Base-by-base conservation (phyloP, 192 early-diverging fungal species). In the Umbelopsis vinacea region DNA sequence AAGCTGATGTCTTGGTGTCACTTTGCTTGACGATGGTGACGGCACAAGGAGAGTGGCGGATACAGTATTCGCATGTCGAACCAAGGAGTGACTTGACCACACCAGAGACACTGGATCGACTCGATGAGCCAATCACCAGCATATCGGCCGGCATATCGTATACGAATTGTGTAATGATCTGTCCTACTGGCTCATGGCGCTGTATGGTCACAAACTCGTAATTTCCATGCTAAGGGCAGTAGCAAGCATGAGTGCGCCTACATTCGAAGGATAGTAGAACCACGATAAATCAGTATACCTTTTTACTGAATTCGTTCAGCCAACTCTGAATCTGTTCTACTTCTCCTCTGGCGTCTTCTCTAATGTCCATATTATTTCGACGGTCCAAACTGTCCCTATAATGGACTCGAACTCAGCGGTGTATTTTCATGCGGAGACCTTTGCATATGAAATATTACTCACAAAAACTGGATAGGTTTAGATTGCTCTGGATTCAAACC, bases 21-120 rank as follows among this genome's bases (percentile, higher is more conserved):
- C 12, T 37, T 63, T 63, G 57, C n/a, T 63, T 63, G 57, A 63
- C 14, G 33, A 63, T 35, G 15, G 29, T 63, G 5, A 63, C 57
- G 11, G 57, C 35, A 29, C 57, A 63, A 29, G 57, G 57, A 2
- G 57, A 26, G 33, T 63, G 57, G 2, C 57, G 57, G 17, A 63
- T 17, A 8, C 57, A 63, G 57, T 63, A 63, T 17, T 63, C 57
- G 11, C 29, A 37, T 29, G 57, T 63, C 11, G 57, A 63, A 4
- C 57, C 57, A 14, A 63, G 26, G 15, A 63, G 57, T 6, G 9
- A 35, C 33, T 33, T 63, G 33, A 63, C 19, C 1, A 33, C 3
- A 11, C 57, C 57, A 29, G 57, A 63, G 0, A 14, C 19, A 12
- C 29, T 63, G 11, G 57, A 63, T 4, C 57, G 57, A 35, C 57